These are phyloP conservation scores for Metroxylon sagu DNA, from an alignment of 176 grass and related monocot genomes.

Conservation along the genomic window DNA sequence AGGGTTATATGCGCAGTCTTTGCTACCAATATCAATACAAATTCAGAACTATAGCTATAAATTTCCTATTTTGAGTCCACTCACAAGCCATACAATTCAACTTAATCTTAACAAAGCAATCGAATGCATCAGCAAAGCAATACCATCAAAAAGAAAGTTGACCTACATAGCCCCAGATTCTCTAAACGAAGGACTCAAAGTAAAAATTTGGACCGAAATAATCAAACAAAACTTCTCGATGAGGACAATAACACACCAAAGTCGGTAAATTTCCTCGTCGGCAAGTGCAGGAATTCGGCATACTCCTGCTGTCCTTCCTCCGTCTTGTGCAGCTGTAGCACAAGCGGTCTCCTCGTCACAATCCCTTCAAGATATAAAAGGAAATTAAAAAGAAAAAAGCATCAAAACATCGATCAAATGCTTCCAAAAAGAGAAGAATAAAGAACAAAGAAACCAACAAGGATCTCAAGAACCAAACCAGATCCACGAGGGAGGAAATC, in stretches of 20 bases:
- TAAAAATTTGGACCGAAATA: too few relatives aligned
- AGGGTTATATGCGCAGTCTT: too few relatives aligned
- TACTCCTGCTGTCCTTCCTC: conserved; percentile 35
- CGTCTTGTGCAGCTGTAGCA: conserved; percentile 55
- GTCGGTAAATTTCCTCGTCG: conserved; percentile 51
- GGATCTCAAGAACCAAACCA: conserved; percentile 15
- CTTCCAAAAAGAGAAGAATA: neutral
- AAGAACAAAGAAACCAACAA: neutral
- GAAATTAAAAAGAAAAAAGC: conserved; percentile 1
- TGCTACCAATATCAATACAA: too few relatives aligned
- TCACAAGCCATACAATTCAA: too few relatives aligned
- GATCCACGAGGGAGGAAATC: conserved; percentile 80
- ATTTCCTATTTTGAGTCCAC: too few relatives aligned
- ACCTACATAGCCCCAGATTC: too few relatives aligned
- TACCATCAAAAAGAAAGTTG: too few relatives aligned
- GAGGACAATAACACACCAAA: conserved; percentile 30
- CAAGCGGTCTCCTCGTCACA: conserved; percentile 56
- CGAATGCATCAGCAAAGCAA: too few relatives aligned
- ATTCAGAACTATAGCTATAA: too few relatives aligned
- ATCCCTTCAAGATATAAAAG: conserved; percentile 36
- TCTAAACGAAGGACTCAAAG: too few relatives aligned
- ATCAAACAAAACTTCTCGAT: neutral
- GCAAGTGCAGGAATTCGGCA: conserved; percentile 60
- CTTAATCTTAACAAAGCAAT: too few relatives aligned
- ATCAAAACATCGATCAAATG: neutral